phyloP scores from a whole-genome alignment of 106 monocot genomes.

The Acanthochlamys bracteata region DNA sequence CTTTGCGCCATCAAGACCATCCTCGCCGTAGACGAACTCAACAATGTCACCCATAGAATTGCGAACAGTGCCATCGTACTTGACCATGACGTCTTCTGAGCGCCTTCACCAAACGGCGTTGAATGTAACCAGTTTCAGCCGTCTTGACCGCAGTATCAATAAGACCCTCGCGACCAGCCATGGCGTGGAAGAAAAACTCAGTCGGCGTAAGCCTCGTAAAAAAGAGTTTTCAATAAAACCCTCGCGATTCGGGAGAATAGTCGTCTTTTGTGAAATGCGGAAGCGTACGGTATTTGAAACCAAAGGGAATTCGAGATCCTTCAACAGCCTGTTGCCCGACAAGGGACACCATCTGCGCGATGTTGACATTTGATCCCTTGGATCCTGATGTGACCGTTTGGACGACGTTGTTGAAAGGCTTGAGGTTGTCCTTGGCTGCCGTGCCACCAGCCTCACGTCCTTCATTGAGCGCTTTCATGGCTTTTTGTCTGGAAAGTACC shows the following conservation, averaged over 20 bases:
- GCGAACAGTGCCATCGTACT: slow-evolving; percentile 97
- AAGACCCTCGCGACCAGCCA: slow-evolving; percentile 98
- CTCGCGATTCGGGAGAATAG: slow-evolving; percentile 93
- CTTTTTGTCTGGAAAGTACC: too few species aligned
- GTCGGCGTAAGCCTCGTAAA: slow-evolving; percentile 91
- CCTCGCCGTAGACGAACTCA: slow-evolving; percentile 97
- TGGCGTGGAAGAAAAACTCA: slow-evolving; percentile 98
- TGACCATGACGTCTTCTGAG: slow-evolving; percentile 99
- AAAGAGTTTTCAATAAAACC: slow-evolving; percentile 98
- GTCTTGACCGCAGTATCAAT: slow-evolving; percentile 99
- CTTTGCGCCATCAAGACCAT: slow-evolving; percentile 99
- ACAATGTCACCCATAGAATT: slow-evolving; percentile 97
- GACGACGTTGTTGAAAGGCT: too few species aligned
- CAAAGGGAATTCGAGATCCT: slow-evolving; percentile 95
- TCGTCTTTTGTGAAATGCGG: slow-evolving; percentile 97
- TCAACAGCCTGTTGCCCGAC: slow-evolving; percentile 99
- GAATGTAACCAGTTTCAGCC: slow-evolving; percentile 97
- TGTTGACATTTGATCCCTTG: slow-evolving; percentile 96
- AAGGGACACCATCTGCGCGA: slow-evolving; percentile 98
- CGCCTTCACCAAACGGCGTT: slow-evolving; percentile 90
- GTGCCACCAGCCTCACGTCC: too few species aligned
- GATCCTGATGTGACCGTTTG: slow-evolving; percentile 98
- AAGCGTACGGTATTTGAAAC: slow-evolving; percentile 79
- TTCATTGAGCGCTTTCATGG: too few species aligned
- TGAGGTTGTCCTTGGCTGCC: too few species aligned